These are phyloP conservation scores for Immersiporthe knoxdaviesiana DNA, from an alignment of 2,329 filamentous ascomycete genomes.

Conservation along the genomic window DNA sequence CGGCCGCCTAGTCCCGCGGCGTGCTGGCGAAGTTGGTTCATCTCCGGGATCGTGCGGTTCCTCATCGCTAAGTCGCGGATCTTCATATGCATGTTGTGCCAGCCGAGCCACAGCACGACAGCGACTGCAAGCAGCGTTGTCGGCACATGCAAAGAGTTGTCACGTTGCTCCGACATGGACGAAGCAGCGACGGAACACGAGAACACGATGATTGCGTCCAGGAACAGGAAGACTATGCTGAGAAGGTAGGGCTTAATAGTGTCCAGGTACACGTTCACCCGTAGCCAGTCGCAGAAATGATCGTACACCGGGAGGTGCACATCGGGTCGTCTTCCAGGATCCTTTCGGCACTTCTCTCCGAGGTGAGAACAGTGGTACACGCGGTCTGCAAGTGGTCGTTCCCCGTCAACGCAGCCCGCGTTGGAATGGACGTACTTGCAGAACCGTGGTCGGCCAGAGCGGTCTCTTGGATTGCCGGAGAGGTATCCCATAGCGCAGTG, in stretches of 20 bases:
- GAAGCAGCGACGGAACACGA: slow-evolving; percentile 15
- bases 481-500: background rate
- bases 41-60: slow-evolving; percentile 24
- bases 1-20: slow-evolving; percentile 4
- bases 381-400: slow-evolving; percentile 22
- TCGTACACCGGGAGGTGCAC: slow-evolving; percentile 24
- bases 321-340: slow-evolving; percentile 2
- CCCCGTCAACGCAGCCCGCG: slow-evolving; percentile 13
- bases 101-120: slow-evolving; percentile 16
- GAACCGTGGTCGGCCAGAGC: slow-evolving; percentile 14
- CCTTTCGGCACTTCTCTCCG: background rate
- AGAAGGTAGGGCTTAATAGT: slow-evolving; percentile 26
- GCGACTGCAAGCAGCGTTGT: slow-evolving; percentile 15
- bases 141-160: background rate
- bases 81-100: slow-evolving; percentile 13
- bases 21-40: background rate
- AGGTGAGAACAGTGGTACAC: slow-evolving; percentile 23
- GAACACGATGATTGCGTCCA: slow-evolving; percentile 21
- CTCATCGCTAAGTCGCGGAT: slow-evolving; percentile 12
- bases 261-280: slow-evolving; percentile 20
- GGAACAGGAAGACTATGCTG: slow-evolving; percentile 16
- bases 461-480: background rate
- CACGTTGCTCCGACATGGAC: background rate
- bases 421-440: background rate
- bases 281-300: slow-evolving; percentile 23